phyloP scores from a whole-genome alignment of 2,329 filamentous ascomycete genomes.

The Furcasterigmium sp. region DNA sequence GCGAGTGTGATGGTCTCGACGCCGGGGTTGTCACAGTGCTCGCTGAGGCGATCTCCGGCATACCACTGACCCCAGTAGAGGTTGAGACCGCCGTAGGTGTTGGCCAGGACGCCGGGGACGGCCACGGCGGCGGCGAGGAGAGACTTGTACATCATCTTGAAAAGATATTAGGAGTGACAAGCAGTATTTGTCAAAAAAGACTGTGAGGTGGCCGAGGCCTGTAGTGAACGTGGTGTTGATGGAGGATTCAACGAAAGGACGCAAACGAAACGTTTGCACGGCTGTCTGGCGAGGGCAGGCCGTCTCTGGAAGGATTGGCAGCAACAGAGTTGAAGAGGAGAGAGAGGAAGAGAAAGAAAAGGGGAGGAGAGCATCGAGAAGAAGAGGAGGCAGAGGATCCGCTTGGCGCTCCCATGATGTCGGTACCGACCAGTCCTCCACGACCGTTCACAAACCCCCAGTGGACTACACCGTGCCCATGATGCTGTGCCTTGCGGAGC shows the following conservation, averaged over 20 bases:
- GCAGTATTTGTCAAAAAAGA: slow-evolving; percentile 17
- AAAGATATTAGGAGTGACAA: slow-evolving; percentile 5
- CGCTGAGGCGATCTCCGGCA: slow-evolving; percentile 20
- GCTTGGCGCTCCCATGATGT: not conserved
- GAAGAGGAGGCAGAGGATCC: not conserved
- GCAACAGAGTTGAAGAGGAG: slow-evolving; percentile 1
- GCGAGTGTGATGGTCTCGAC: slow-evolving; percentile 30
- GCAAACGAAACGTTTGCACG: slow-evolving; percentile 17
- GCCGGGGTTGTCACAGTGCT: slow-evolving; percentile 27
- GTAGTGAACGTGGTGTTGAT: slow-evolving; percentile 23
- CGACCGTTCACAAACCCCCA: no score
- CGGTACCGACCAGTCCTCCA: not conserved
- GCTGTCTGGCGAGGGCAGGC: slow-evolving; percentile 4
- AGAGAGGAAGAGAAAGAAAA: slow-evolving; percentile 5
- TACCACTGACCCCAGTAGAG: slow-evolving; percentile 34
- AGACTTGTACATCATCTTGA: slow-evolving; percentile 15
- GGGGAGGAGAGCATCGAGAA: slow-evolving; percentile 1
- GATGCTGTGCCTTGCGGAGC: no score
- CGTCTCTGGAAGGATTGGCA: slow-evolving; percentile 10
- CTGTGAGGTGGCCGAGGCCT: slow-evolving; percentile 27
- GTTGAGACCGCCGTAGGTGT: slow-evolving; percentile 25
- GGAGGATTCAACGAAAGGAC: slow-evolving; percentile 30
- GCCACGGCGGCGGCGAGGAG: slow-evolving; percentile 17
- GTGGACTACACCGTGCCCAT: no score
- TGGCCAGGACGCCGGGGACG: slow-evolving; percentile 11